These are phyloP conservation scores for Acer saccharum DNA, from an alignment of 345 rosid species.

Conservation along the genomic window DNA sequence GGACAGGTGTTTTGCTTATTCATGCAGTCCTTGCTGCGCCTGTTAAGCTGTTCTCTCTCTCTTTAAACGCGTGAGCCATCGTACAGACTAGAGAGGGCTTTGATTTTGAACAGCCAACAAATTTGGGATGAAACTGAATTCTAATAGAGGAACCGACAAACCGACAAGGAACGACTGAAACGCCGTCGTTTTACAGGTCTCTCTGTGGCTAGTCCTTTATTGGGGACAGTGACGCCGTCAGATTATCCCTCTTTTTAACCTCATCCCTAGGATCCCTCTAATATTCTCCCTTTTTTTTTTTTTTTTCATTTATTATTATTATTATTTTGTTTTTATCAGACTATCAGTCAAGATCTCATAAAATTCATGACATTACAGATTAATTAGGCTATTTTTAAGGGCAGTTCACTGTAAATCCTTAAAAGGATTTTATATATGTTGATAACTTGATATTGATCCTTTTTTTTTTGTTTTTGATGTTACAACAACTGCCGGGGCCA, in stretches of 20 bases:
- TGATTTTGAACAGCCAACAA: neutral
- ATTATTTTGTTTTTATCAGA: neutral
- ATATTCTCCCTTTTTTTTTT: too few species aligned
- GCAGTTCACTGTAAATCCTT: neutral
- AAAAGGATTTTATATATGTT: too few species aligned
- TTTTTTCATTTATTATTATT: neutral
- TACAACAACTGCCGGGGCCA: too few species aligned
- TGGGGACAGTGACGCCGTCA: conserved; percentile 30
- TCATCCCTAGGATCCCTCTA: neutral
- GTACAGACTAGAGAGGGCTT: neutral
- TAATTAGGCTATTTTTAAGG: neutral
- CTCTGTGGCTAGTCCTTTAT: neutral
- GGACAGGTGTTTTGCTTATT: neutral
- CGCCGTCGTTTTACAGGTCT: conserved; percentile 39
- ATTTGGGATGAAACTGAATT: neutral
- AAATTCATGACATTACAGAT: neutral
- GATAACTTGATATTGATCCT: too few species aligned
- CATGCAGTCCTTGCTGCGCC: too few species aligned
- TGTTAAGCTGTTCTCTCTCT: neutral
- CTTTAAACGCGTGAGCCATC: conserved; percentile 14
- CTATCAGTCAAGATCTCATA: neutral
- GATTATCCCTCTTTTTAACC: conserved; percentile 9
- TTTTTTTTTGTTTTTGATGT: too few species aligned
- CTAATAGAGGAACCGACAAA: conserved; percentile 25
- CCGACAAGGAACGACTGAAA: conserved; percentile 36